Evolutionary conservation across 2,329 filamentous ascomycete species (phyloP), one percentile per base, ranked within the genome.

Genomic region (Zasmidium angulare): DNA sequence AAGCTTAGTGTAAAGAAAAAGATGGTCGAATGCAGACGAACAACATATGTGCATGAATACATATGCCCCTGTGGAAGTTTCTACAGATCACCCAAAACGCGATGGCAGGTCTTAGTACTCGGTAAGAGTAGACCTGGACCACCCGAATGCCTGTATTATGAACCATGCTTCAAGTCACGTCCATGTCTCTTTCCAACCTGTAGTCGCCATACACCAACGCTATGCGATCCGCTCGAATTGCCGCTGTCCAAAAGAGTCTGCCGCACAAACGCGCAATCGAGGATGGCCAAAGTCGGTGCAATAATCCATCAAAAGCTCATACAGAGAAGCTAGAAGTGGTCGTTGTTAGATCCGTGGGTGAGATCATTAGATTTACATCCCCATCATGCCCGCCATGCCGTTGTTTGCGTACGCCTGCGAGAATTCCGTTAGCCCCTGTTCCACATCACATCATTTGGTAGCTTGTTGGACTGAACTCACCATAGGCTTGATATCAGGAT

Each of bases 401-500:
- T 85, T 93, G 72, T 91, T 88, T 51, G 90, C 91, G 75, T 96
- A 96, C 3, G 91, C 89, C 89, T 91, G 55, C 21, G n/a, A n/a
- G n/a, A n/a, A n/a, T n/a, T n/a, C n/a, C n/a, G n/a, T n/a, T n/a
- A n/a, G n/a, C n/a, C n/a, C n/a, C n/a, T n/a, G n/a, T 11, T 12
- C 48, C 23, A 22, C 11, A 23, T 6, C 46, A 50, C 56, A 50
- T 54, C 49, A 47, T 57, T 63, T 69, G 68, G 70, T 70, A 63
- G 72, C n/a, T n/a, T 21, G 20, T 50, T 22, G 31, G 12, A 9
- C 24, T 50, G 9, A 29, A 71, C 77, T 73, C 74, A 82, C 85
- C 86, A 99, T 99, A 14, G 95, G 93, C 76, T 89, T 91, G 74
- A 99, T 95, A 71, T 96, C 85, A 12, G 95, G 95, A 81, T 99